Percentiles rank a stretch among this genome's conserved stretches.
Conservation (phyloP, 2,329 filamentous ascomycete genomes). For the Bipolaris bicolor region DNA sequence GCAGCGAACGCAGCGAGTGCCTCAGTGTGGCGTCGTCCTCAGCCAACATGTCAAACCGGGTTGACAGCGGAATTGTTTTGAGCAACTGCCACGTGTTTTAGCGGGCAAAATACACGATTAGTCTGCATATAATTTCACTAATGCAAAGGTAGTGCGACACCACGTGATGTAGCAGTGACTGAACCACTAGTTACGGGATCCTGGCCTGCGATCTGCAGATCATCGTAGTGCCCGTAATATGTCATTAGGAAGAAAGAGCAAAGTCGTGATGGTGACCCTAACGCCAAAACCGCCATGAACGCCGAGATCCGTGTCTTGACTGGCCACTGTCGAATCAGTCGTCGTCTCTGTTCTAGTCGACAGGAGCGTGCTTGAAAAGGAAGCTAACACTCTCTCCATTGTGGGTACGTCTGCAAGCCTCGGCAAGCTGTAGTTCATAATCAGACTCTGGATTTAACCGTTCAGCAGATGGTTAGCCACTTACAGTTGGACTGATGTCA, state of each 20-base stretch:
- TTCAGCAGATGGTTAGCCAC: slow-evolving; percentile 24
- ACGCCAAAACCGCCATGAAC: slow-evolving; percentile 20
- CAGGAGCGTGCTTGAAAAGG: slow-evolving; percentile 71
- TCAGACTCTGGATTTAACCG: slow-evolving; percentile 17
- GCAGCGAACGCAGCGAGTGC: slow-evolving; percentile 8
- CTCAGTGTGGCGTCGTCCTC: slow-evolving; percentile 7
- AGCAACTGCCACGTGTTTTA: slow-evolving; percentile 21
- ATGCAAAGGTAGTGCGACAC: slow-evolving; percentile 24
- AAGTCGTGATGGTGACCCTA: slow-evolving; percentile 12
- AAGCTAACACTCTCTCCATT: slow-evolving; percentile 74
- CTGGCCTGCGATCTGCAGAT: slow-evolving; percentile 15
- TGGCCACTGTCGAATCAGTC: slow-evolving; percentile 14
- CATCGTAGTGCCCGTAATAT: slow-evolving; percentile 9
- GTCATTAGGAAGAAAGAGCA: slow-evolving; percentile 2
- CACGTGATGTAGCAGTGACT: slow-evolving; percentile 23
- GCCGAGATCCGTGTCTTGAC: slow-evolving; percentile 20
- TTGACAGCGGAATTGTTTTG: slow-evolving; percentile 29
- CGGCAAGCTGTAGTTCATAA: slow-evolving; percentile 59
- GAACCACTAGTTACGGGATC: slow-evolving; percentile 17
- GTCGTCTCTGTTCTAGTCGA: slow-evolving; percentile 40
- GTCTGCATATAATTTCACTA: slow-evolving; percentile 19
- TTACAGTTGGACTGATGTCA: slow-evolving; percentile 81
- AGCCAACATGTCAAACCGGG: slow-evolving; percentile 22
- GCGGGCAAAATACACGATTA: slow-evolving; percentile 13
- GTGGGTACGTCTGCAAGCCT: slow-evolving; percentile 74